These are phyloP conservation scores for Trypanosoma conorhini DNA, from an alignment of 208 protist genomes.

Conservation along the genomic window DNA sequence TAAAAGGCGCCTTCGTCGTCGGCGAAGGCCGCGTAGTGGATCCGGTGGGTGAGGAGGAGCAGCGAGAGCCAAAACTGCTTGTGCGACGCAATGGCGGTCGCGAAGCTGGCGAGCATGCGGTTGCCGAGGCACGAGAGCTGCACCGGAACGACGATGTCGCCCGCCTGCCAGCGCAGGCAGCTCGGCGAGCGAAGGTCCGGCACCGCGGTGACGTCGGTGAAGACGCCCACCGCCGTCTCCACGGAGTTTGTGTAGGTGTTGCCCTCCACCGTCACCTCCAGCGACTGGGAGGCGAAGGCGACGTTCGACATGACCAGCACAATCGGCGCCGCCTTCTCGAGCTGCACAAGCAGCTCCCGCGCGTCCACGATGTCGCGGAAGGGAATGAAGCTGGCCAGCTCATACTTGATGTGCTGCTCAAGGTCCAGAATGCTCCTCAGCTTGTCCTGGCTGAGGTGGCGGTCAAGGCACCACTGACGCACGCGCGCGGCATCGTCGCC, in stretches of 20 bases:
- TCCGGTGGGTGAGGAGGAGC: constrained; percentile 34
- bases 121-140: constrained; percentile 26
- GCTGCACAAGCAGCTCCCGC: constrained; percentile 29
- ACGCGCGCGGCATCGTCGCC: constrained; percentile 14
- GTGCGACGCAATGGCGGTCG: constrained; percentile 35
- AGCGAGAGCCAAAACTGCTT: constrained; percentile 49
- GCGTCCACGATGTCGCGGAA: constrained; percentile 36
- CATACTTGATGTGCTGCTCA: constrained; percentile 47
- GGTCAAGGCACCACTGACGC: constrained; percentile 29
- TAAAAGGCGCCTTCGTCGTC: constrained; percentile 75
- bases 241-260: constrained; percentile 68
- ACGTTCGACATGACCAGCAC: constrained; percentile 40
- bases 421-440: constrained; percentile 37
- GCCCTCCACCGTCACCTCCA: constrained; percentile 68
- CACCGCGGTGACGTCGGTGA: constrained; percentile 72
- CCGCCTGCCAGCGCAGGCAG: constrained; percentile 40
- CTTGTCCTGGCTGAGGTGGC: constrained; percentile 34
- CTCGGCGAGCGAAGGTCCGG: constrained; percentile 62
- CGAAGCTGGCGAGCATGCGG: constrained; percentile 38
- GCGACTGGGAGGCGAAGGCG: constrained; percentile 44
- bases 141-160: constrained; percentile 42
- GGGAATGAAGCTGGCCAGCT: constrained; percentile 38
- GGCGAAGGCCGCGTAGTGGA: constrained; percentile 49
- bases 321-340: constrained; percentile 35
- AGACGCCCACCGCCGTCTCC: constrained; percentile 72